Evolutionary conservation across 495 filamentous ascomycete genomes (phyloP).

Genomic region (Talaromyces ruber): DNA sequence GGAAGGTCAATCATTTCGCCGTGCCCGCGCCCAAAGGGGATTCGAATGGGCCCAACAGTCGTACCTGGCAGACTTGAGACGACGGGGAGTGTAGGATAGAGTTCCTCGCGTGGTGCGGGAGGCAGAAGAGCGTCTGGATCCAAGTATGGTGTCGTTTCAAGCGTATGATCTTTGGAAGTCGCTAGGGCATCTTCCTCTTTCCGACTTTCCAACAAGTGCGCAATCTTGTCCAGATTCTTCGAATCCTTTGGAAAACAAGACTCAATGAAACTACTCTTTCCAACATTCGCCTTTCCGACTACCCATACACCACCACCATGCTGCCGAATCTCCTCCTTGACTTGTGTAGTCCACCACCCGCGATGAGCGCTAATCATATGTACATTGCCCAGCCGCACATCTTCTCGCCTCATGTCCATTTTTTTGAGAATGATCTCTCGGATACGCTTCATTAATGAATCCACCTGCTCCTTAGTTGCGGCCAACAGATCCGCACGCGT

Average conservation of each 20-base stretch:
- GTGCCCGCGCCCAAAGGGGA: conserved; percentile 73
- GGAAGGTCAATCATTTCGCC: conserved; percentile 95
- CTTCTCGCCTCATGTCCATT: conserved; percentile 49
- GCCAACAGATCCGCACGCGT: conserved; percentile 82
- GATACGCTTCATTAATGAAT: conserved; percentile 74
- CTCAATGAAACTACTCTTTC: conserved; percentile 87
- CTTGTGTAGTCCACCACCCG: conserved; percentile 77
- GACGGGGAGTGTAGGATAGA: conserved; percentile 71
- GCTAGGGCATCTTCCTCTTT: conserved; percentile 13
- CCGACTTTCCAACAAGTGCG: conserved; percentile 23
- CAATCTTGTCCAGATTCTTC: conserved; percentile 34
- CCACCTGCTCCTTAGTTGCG: conserved; percentile 69
- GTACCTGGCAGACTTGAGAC: conserved; percentile 86
- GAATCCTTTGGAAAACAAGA: conserved; percentile 77
- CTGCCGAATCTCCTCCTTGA: conserved; percentile 75
- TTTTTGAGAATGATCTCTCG: conserved; percentile 62
- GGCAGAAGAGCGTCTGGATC: conserved; percentile 51
- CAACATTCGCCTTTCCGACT: conserved; percentile 95
- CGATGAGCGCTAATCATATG: conserved; percentile 74
- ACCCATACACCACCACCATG: conserved; percentile 90
- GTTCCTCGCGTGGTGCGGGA: conserved; percentile 59
- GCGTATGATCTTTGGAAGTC: conserved; percentile 8
- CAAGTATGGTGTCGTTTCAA: not conserved
- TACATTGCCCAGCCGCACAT: conserved; percentile 72
- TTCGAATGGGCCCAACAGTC: conserved; percentile 85